Evolutionary conservation across 345 rosid genomes (phyloP), one percentile per base, ranked within the genome.

Genomic region (Eucalyptus viminalis): DNA sequence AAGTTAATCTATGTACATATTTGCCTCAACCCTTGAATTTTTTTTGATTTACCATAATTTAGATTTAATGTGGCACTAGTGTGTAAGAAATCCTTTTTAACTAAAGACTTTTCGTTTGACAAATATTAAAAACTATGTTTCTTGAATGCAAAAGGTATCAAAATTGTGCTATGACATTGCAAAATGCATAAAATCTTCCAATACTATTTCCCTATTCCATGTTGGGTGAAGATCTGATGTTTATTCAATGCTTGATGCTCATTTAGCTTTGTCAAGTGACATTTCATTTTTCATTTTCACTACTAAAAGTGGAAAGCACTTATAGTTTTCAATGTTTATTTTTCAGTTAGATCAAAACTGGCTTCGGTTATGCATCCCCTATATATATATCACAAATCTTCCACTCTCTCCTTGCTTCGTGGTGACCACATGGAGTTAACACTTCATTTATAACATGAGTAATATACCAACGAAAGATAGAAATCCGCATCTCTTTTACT

Each of bases 1-100:
- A 24, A 4, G 62, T 56, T 29, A 56, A 56, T 56, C 29, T 0
- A 22, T 0, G 13, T 56, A 56, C 13, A 24, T 24, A 22, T 4
- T 56, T 56, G 3, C 29, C 12, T 56, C 6, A 24, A 56, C 29
- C 62, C 0, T 2, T 56, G 29, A 56, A 56, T 10, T 24, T 24
- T 24, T 22, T 56, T 29, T 4, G 13, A 11, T 56, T 22, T 24
- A 24, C 62, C 62, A 56, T 56, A 24, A 56, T 25, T 56, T 56
- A 25, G 29, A 21, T 22, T 56, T 22, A 56, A 56, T 56, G 29
- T 25, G 29, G 29, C 27, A 56, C 13, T 11, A 24, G 29, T 25
- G 13, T 4, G 62, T 56, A 56, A 56, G 6, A 56, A 56, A 24
- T 25, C 62, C 62, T 56, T 56, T 56, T 25, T 56, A 2, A 56